These are phyloP conservation scores for Bolboschoenoplectus hybrid DNA, from an alignment of 202 grass and related monocot genomes.

Conservation along the genomic window DNA sequence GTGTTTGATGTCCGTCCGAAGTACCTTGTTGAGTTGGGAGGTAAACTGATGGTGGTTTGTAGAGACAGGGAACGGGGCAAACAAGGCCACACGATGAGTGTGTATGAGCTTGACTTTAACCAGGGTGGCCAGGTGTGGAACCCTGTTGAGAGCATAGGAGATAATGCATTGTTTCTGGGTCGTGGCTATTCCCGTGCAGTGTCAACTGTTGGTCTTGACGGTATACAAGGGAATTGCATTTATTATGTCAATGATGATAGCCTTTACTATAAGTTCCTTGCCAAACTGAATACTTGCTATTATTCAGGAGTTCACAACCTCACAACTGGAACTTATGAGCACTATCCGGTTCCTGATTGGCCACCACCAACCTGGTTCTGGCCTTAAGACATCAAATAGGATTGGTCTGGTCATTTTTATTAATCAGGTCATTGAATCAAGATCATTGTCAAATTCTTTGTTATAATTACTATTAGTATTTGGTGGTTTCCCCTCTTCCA, in stretches of 20 bases:
- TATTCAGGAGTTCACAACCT: neutral
- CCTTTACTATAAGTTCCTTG: neutral
- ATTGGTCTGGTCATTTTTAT: neutral
- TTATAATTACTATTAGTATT: neutral
- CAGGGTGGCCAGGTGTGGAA: neutral
- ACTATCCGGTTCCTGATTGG: neutral
- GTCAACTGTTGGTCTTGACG: neutral
- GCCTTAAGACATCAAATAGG: neutral
- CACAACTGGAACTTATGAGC: neutral
- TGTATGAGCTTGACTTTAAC: neutral
- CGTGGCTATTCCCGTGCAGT: neutral
- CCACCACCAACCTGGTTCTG: neutral
- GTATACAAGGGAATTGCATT: neutral
- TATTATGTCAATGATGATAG: constrained; percentile 19
- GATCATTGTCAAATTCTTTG: neutral
- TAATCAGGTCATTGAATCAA: neutral
- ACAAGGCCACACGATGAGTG: neutral
- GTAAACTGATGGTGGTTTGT: neutral
- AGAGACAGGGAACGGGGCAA: neutral
- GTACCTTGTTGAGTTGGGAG: neutral
- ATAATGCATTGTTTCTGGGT: constrained; percentile 12
- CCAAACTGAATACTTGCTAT: neutral
- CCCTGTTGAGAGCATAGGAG: neutral
- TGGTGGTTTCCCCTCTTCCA: neutral
- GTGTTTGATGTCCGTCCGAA: neutral